Evolutionary conservation across 305 asterid species (phyloP).

Genomic region (Fraxinus greggii): DNA sequence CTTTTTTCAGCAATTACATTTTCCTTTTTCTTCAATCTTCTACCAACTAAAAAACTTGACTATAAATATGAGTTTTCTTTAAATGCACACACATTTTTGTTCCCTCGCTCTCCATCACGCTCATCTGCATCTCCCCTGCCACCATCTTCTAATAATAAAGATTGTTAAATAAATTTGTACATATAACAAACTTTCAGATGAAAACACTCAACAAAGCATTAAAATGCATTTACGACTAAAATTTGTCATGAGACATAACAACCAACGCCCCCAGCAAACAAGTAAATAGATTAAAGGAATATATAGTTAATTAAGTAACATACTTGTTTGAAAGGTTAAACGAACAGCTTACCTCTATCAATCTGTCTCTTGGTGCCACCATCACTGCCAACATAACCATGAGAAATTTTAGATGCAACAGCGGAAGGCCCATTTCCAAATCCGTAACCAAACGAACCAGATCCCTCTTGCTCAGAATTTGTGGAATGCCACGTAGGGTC

Average conservation of each 20-base stretch:
- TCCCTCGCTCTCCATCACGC: neutral
- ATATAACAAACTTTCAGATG: neutral
- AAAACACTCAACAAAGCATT: neutral
- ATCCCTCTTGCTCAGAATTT: conserved; percentile 29
- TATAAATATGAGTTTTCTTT: no score
- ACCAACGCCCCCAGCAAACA: neutral
- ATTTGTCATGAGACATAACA: neutral
- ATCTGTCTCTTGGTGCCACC: conserved; percentile 30
- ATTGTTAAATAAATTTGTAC: neutral
- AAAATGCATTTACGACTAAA: neutral
- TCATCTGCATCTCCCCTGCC: neutral
- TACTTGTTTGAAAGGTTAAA: neutral
- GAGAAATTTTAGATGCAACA: conserved; percentile 25
- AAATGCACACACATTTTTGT: neutral
- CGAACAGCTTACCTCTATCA: conserved; percentile 26
- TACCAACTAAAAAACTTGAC: neutral
- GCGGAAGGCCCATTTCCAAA: conserved; percentile 24
- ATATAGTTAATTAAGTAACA: neutral
- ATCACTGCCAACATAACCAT: conserved; percentile 33
- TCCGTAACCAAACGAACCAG: conserved; percentile 31
- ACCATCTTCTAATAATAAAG: neutral
- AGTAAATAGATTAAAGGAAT: neutral
- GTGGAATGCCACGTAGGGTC: conserved; percentile 28
- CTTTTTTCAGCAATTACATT: no score
- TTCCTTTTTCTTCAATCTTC: neutral